Conservation (phyloP, 805 yeast genomes). For the Metschnikowia amazonensis region DNA sequence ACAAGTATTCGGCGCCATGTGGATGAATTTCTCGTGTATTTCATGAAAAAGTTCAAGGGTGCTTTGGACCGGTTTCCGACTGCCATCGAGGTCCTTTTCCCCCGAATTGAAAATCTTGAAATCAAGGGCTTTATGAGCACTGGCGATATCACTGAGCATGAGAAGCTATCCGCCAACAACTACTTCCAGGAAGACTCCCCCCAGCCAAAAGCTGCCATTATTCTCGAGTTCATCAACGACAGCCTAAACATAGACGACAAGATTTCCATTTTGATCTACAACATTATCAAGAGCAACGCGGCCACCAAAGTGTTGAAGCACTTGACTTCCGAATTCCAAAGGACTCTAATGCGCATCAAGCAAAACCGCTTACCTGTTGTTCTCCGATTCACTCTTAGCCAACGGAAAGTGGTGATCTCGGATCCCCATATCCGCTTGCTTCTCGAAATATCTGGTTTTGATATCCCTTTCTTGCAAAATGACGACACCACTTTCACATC, state of each 20-base stretch:
- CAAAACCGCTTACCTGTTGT: background rate
- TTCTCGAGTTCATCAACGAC: constrained; percentile 31
- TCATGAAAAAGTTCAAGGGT: constrained; percentile 54
- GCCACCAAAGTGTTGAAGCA: constrained; percentile 36
- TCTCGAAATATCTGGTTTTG: constrained; percentile 44
- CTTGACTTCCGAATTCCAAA: constrained; percentile 37
- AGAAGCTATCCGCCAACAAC: constrained; percentile 8
- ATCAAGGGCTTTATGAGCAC: constrained; percentile 50
- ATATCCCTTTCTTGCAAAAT: constrained; percentile 36
- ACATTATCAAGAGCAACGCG: constrained; percentile 40
- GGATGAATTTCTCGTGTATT: constrained; percentile 61
- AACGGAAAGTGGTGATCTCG: constrained; percentile 34
- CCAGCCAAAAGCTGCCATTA: constrained; percentile 33
- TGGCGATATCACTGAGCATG: constrained; percentile 47
- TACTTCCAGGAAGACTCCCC: constrained; percentile 16
- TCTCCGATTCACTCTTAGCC: constrained; percentile 14
- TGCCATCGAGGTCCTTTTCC: constrained; percentile 66
- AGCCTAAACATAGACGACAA: constrained; percentile 41
- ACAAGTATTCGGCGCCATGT: constrained; percentile 54
- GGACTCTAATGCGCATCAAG: constrained; percentile 20
- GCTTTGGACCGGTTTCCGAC: constrained; percentile 48
- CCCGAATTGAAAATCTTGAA: constrained; percentile 47
- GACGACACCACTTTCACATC: constrained; percentile 40
- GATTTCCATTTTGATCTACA: constrained; percentile 47
- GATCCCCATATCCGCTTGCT: constrained; percentile 50